Percentiles rank a stretch among this genome's conserved stretches.
phyloP scores from a whole-genome alignment of 108 stramenopile genomes.

The Aurantiochytrium sp. region DNA sequence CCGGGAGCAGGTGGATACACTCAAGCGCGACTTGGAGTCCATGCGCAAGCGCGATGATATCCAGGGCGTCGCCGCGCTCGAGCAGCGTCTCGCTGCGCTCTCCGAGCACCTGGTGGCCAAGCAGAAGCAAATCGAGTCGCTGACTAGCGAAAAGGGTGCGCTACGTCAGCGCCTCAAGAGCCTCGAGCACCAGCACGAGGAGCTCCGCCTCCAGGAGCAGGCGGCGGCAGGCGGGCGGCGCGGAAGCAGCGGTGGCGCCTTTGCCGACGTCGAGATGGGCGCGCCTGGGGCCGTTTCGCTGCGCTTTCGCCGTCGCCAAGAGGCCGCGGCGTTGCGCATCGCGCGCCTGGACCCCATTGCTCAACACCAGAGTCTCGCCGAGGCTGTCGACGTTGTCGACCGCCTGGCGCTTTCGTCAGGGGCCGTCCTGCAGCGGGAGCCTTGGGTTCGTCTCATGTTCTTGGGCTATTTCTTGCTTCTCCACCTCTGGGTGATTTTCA shows the following conservation, averaged over 20 bases:
- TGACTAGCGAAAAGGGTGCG: slow-evolving; percentile 14
- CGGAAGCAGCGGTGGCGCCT: too few species aligned
- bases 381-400: background rate
- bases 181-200: background rate
- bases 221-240: background rate
- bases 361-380: background rate
- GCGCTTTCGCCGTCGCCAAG: background rate
- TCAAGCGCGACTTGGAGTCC: background rate
- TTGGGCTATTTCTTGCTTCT: background rate
- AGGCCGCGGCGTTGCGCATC: background rate
- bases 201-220: background rate
- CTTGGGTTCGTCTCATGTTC: background rate
- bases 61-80: background rate
- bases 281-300: background rate
- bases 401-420: background rate
- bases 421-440: background rate
- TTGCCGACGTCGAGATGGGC: background rate
- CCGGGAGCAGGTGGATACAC: background rate
- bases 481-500: slow-evolving; percentile 13
- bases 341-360: slow-evolving; percentile 5
- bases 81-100: slow-evolving; percentile 2
- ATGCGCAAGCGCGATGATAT: background rate
- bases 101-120: slow-evolving; percentile 24
- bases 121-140: background rate
- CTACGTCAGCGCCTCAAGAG: slow-evolving; percentile 3